Evolutionary conservation across 2,329 filamentous ascomycete species (phyloP).

Genomic region (Talaromyces verruculosus): DNA sequence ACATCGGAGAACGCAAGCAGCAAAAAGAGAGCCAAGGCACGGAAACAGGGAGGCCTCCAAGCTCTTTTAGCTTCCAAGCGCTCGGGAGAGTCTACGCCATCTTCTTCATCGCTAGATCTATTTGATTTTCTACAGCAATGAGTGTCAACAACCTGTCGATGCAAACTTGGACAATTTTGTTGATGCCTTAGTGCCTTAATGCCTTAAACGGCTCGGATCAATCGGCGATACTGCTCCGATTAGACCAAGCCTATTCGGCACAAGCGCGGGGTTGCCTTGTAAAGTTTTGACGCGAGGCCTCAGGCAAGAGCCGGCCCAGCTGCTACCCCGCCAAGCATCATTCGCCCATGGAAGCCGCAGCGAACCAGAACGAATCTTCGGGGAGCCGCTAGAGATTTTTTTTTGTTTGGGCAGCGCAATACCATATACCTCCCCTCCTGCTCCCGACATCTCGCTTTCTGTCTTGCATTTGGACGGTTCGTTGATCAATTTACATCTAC

Average conservation of each 20-base stretch:
- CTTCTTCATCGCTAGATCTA: conserved; percentile 47
- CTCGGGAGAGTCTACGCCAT: conserved; percentile 27
- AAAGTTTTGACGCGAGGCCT: background rate
- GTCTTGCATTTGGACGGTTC: background rate
- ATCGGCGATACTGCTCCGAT: conserved; percentile 24
- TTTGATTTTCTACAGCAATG: conserved; percentile 55
- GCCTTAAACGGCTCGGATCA: conserved; percentile 23
- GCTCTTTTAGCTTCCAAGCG: conserved; percentile 51
- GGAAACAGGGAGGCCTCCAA: conserved; percentile 56
- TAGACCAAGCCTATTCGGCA: conserved; percentile 22
- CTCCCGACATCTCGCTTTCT: background rate
- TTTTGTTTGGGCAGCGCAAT: background rate
- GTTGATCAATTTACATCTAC: background rate
- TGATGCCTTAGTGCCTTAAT: conserved; percentile 23
- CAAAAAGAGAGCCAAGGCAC: conserved; percentile 56
- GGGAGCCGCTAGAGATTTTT: conserved; percentile 21
- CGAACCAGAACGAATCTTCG: conserved; percentile 24
- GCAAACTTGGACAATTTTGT: conserved; percentile 5
- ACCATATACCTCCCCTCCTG: background rate
- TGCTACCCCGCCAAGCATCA: conserved; percentile 13
- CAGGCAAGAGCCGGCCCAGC: background rate
- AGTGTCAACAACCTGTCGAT: conserved; percentile 3
- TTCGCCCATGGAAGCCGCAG: conserved; percentile 15
- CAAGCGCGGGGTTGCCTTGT: conserved; percentile 38
- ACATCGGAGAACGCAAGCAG: conserved; percentile 46